Base-by-base conservation (phyloP, 495 filamentous ascomycete species). In the Penicillium simplicissimum region DNA sequence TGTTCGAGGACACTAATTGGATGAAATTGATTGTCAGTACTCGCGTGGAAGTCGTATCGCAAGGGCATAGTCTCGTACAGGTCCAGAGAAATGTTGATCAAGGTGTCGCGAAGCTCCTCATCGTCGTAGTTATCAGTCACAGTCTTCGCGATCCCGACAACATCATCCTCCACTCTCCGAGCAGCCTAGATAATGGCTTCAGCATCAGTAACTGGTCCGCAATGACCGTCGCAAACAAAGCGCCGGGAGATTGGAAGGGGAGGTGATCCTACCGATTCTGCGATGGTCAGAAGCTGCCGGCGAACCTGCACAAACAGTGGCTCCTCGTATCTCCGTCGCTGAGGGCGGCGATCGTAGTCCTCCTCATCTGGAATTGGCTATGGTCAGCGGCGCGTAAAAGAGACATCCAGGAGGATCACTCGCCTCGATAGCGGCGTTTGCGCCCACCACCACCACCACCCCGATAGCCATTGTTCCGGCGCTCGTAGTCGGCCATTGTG, bases 81-180 rank as follows among this genome's bases (percentile, higher is more conserved):
- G 70, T 92, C 89, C 51, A 94, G 74, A 21, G 87, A 74, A 33
- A 94, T 80, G 57, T 89, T 85, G 55, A 89, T 75, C 66, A 94
- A 93, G 48, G 83, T 85, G 43, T 78, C 79, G 52, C 83, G 82
- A 23, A 96, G 72, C 48, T 89, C 86, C 62, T 88, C 87, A 63
- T 97, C 92, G 3, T 96, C 90, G 59, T 86, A 91, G 73, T 92
- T 89, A 14, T 95, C 89, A 19, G 85, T 81, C 19, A 96, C 84
- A 9, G 85, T 82, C 65, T 86, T 89, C 17, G 91, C 92, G 60
- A 97, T 90, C 57, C 83, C 81, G 37, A 81, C 74, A 17, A 90
- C 85, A 68, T 96, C 92, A 63, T 97, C 92, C 67, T 95, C 89
- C 66, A 89, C 91, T 62, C 83, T 83, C 60, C 87, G 85, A 68